phyloP scores from a whole-genome alignment of 495 filamentous ascomycete species.

The Podospora conica region DNA sequence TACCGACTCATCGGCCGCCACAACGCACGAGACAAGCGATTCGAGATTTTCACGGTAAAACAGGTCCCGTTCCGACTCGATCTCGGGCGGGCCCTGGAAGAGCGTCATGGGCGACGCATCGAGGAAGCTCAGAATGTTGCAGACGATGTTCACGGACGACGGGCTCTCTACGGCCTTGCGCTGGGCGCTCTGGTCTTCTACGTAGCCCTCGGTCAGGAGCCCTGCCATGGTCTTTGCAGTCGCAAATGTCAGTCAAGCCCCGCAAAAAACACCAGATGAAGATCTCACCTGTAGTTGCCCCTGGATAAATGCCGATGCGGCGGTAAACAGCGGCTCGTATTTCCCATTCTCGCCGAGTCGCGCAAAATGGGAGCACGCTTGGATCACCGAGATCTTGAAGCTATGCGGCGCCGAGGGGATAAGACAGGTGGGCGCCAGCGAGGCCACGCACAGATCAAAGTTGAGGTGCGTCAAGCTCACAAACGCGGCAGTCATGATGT shows the following conservation, averaged over 20 bases:
- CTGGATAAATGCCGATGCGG: conserved; percentile 50
- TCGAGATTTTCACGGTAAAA: conserved; percentile 47
- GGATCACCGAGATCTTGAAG: conserved; percentile 56
- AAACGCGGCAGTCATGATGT: conserved; percentile 59
- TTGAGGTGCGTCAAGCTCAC: conserved; percentile 54
- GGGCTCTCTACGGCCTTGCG: conserved; percentile 35
- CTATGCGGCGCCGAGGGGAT: conserved; percentile 47
- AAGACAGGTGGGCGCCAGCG: conserved; percentile 48
- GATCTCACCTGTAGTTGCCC: conserved; percentile 44
- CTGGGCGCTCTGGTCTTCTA: conserved; percentile 33
- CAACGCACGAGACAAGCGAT: conserved; percentile 46
- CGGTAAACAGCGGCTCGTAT: conserved; percentile 48
- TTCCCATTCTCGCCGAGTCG: conserved; percentile 42
- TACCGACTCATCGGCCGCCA: conserved; percentile 45
- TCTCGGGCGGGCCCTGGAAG: conserved; percentile 38
- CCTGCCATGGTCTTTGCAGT: conserved; percentile 32
- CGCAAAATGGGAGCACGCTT: conserved; percentile 51
- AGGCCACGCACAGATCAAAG: conserved; percentile 49
- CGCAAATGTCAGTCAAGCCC: not conserved
- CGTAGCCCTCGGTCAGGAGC: conserved; percentile 37
- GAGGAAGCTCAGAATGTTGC: conserved; percentile 48
- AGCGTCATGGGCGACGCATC: conserved; percentile 46
- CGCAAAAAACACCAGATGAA: not conserved
- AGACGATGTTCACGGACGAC: conserved; percentile 38
- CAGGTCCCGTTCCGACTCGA: conserved; percentile 29